Evolutionary conservation across 179 eudicot species (phyloP).

Genomic region (Beta macrorhiza): DNA sequence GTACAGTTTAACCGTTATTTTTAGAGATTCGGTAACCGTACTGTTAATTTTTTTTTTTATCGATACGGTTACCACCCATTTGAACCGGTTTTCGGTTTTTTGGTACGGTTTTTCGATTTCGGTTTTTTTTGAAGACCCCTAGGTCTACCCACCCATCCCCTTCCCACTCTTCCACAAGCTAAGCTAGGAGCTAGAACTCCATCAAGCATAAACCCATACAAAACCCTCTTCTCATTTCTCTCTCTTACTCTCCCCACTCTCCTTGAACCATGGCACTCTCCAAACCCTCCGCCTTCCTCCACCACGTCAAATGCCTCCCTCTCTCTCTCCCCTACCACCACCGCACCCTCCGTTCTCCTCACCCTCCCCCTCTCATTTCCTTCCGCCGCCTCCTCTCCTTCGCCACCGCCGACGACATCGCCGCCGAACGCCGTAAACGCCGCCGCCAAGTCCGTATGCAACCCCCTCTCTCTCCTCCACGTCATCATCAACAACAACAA

Average conservation of each 20-base stretch:
- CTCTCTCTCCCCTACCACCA: conserved; percentile 37
- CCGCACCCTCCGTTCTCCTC: conserved; percentile 25
- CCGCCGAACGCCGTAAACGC: conserved; percentile 85
- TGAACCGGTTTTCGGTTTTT: too few relatives aligned
- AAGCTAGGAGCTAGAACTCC: too few relatives aligned
- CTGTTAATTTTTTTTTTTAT: too few relatives aligned
- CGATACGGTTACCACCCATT: too few relatives aligned
- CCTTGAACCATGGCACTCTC: conserved; percentile 25
- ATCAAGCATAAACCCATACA: too few relatives aligned
- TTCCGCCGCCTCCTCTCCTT: conserved; percentile 57
- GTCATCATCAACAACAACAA: conserved; percentile 42
- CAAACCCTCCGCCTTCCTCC: conserved; percentile 25
- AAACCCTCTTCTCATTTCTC: not conserved
- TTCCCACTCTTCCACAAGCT: too few relatives aligned
- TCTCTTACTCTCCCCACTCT: not conserved
- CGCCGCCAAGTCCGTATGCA: conserved; percentile 90
- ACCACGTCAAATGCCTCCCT: conserved; percentile 43
- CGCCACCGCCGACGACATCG: conserved; percentile 85
- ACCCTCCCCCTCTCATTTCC: conserved; percentile 27
- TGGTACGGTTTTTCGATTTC: too few relatives aligned
- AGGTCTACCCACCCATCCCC: too few relatives aligned
- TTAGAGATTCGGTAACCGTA: too few relatives aligned
- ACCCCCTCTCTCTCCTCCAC: conserved; percentile 67
- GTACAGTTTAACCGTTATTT: too few relatives aligned
- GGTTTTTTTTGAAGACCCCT: too few relatives aligned